Evolutionary conservation across 1,139 yeast species (phyloP).

Genomic region (Geotrichum siamense): DNA sequence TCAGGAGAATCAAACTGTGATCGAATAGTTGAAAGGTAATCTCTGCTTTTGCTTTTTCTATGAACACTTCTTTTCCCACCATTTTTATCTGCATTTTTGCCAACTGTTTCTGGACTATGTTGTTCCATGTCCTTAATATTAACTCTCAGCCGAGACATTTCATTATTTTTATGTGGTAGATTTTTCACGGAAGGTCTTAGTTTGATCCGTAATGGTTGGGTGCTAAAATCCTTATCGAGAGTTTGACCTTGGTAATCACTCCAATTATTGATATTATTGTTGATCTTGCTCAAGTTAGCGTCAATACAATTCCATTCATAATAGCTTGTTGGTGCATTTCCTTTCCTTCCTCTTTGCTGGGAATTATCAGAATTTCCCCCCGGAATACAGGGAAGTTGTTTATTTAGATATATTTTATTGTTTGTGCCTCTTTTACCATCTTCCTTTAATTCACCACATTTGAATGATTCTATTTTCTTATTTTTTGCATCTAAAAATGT

Average conservation of each 20-base stretch:
- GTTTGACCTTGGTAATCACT: too few relatives aligned
- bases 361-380: neutral
- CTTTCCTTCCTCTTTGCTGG: constrained; percentile 6
- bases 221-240: neutral
- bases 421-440: too few relatives aligned
- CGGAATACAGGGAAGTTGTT: constrained; percentile 10
- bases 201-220: neutral
- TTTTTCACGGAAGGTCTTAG: neutral
- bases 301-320: constrained; percentile 26
- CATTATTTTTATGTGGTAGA: neutral
- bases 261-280: constrained; percentile 20
- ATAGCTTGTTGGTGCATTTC: constrained; percentile 8
- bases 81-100: neutral
- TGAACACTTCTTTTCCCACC: neutral
- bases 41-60: constrained; percentile 1
- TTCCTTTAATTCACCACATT: too few relatives aligned
- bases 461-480: too few relatives aligned
- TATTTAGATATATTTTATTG: too few relatives aligned
- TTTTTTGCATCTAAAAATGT: too few relatives aligned
- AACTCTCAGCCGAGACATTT: neutral
- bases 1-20: constrained; percentile 1
- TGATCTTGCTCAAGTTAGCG: constrained; percentile 21
- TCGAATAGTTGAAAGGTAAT: neutral
- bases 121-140: neutral
- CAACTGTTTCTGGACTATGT: neutral